phyloP scores from a whole-genome alignment of 2,329 filamentous ascomycete genomes.

The Pseudogymnoascus sp. region DNA sequence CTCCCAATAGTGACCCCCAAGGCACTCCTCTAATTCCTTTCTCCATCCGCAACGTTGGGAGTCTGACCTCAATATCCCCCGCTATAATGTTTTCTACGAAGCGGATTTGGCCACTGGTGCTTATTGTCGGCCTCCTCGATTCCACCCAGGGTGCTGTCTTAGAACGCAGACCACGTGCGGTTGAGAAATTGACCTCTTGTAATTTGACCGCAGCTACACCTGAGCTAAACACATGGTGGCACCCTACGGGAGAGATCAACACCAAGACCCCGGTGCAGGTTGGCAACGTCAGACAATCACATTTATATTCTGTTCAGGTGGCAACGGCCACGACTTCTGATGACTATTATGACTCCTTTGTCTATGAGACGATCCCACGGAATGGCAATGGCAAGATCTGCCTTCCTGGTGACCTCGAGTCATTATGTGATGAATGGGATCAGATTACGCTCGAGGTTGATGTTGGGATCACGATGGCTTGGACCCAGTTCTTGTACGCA shows the following conservation, averaged over 20 bases:
- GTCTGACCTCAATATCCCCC: neutral
- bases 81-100: neutral
- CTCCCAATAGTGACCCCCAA: neutral
- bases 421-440: slow-evolving; percentile 20
- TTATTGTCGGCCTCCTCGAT: neutral
- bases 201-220: neutral
- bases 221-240: slow-evolving; percentile 18
- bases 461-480: slow-evolving; percentile 29
- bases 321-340: slow-evolving; percentile 7
- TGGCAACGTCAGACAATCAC: slow-evolving; percentile 22
- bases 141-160: neutral
- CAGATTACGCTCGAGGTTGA: slow-evolving; percentile 26
- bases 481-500: slow-evolving; percentile 28
- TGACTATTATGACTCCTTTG: slow-evolving; percentile 28
- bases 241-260: slow-evolving; percentile 21
- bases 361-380: slow-evolving; percentile 30
- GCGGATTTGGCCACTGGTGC: neutral
- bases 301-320: slow-evolving; percentile 19
- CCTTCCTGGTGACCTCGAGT: slow-evolving; percentile 18
- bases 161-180: neutral
- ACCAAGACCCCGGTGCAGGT: slow-evolving; percentile 16
- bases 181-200: neutral
- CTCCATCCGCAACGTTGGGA: neutral
- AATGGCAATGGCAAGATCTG: slow-evolving; percentile 30
- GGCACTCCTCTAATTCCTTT: neutral